phyloP scores from a whole-genome alignment of 2,329 filamentous ascomycete genomes.

The Paradendryphiella salina region DNA sequence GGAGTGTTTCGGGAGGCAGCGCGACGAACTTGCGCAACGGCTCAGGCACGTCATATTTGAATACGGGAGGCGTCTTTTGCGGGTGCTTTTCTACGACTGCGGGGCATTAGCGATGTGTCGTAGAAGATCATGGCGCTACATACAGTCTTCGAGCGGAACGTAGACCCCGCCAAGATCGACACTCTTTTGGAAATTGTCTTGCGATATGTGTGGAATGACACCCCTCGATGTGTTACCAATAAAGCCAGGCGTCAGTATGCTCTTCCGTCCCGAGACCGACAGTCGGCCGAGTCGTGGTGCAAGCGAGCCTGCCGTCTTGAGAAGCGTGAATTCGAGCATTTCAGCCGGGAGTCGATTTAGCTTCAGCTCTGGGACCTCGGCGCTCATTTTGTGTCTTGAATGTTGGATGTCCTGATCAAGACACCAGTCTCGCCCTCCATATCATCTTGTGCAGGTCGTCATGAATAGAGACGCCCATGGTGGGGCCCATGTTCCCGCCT shows the following conservation, averaged over 20 bases:
- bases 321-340: conserved; percentile 52
- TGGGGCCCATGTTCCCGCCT: conserved; percentile 8
- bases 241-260: conserved; percentile 82
- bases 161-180: conserved; percentile 72
- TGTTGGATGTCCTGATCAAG: not conserved
- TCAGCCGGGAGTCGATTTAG: conserved; percentile 41
- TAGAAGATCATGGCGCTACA: conserved; percentile 42
- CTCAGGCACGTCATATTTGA: conserved; percentile 52
- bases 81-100: conserved; percentile 66
- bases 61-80: conserved; percentile 55
- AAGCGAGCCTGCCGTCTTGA: conserved; percentile 44
- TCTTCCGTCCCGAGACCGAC: conserved; percentile 62
- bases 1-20: conserved; percentile 65
- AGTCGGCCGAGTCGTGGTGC: conserved; percentile 70
- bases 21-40: conserved; percentile 77
- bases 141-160: conserved; percentile 90
- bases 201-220: conserved; percentile 82
- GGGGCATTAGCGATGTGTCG: conserved; percentile 43
- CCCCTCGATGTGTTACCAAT: conserved; percentile 81
- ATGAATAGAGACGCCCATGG: not conserved
- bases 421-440: not conserved
- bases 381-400: conserved; percentile 13
- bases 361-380: conserved; percentile 7
- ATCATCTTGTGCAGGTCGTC: not conserved
- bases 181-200: conserved; percentile 73